Base-by-base conservation (phyloP, 2,329 filamentous ascomycete genomes). In the Helminthosporium solani region DNA sequence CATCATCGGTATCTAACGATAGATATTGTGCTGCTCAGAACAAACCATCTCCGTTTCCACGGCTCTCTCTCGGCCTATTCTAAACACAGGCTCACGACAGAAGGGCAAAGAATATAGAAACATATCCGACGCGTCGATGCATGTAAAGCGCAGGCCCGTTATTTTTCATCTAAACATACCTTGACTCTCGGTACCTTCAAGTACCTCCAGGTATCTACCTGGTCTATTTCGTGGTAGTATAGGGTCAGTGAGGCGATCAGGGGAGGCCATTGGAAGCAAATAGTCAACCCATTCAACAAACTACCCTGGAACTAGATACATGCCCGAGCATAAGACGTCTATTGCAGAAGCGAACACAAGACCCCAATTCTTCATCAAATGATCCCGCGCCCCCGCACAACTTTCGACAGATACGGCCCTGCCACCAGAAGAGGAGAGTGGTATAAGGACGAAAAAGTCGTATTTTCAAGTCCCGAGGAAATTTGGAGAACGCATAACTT, bases 301-400 rank as follows among this genome's bases (percentile, higher is more conserved):
- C 61, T 65, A 63, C 50, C 50, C 40, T 50, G 49, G 46, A 56
- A 52, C 57, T 66, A 62, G 58, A 58, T 67, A 66, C 60, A 67
- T 66, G 63, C 58, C 54, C 55, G 57, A 57, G 56, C 61, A 61
- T 53, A 37, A 48, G 56, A 52, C 54, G 52, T 66, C 61, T 66
- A 61, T 53, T 53, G 45, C 43, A 56, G 44, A 33, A 52, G 48
- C 51, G 43, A 52, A 53, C 45, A 45, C 11, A 46, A 49, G 27
- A 36, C 42, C 42, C 31, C 36, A 43, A 40, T 28, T 44, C 43
- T 46, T 49, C 41, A 30, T 38, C 42, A 37, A 44, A 42, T 19
- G 43, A 44, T 49, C 35, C 37, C 21, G 30, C 40, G 33, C 42
- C 34, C 46, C 31, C 23, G 23, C 38, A 21, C 43, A 41, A 39